Evolutionary conservation across 2,329 filamentous ascomycete genomes (phyloP).

Genomic region (Colletotrichum karsti): DNA sequence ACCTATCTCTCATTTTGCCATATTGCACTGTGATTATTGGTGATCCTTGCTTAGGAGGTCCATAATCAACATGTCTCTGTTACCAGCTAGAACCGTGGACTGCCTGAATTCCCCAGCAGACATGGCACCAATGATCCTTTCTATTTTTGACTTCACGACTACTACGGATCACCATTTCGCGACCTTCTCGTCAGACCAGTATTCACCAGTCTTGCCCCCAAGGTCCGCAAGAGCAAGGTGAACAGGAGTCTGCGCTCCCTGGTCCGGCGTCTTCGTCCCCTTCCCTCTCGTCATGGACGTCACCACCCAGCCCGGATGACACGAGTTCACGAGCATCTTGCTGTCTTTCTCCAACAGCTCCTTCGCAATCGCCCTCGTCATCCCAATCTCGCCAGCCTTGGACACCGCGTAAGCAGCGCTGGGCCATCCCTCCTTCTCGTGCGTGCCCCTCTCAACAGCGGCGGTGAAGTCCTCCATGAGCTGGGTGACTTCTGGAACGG

Average conservation of each 20-base stretch:
- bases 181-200: constrained; percentile 47
- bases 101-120: no score
- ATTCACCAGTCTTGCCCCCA: constrained; percentile 41
- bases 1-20: no score
- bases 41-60: no score
- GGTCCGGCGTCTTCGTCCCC: constrained; percentile 47
- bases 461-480: constrained; percentile 58
- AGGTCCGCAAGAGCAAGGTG: constrained; percentile 50
- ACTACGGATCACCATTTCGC: constrained; percentile 38
- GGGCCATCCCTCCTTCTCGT: constrained; percentile 57
- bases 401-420: constrained; percentile 57
- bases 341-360: constrained; percentile 38
- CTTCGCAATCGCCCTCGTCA: constrained; percentile 46
- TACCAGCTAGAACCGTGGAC: no score
- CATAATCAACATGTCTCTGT: no score
- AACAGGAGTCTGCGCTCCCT: constrained; percentile 54
- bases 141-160: no score
- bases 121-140: no score
- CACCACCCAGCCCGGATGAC: constrained; percentile 52
- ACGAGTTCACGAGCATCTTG: constrained; percentile 44
- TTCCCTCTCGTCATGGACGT: constrained; percentile 55
- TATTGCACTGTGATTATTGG: no score
- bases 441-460: constrained; percentile 52
- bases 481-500: constrained; percentile 50
- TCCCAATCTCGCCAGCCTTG: constrained; percentile 52